Conservation (phyloP, 2,329 filamentous ascomycete genomes). For the Penicillium sp. region DNA sequence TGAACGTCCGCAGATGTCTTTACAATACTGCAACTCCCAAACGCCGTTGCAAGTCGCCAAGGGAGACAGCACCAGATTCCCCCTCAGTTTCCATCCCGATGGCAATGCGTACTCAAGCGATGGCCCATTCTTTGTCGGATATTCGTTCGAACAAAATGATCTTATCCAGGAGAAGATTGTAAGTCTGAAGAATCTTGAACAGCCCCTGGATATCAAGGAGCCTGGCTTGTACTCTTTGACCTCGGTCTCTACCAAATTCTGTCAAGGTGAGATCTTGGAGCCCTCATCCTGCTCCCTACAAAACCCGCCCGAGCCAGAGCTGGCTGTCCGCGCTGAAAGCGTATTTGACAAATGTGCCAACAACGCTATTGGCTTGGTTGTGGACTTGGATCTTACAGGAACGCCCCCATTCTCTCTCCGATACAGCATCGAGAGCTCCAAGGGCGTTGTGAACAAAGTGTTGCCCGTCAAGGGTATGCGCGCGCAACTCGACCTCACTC, state of each 20-base stretch:
- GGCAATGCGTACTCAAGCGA: constrained; percentile 60
- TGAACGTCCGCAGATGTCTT: constrained; percentile 73
- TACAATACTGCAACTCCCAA: constrained; percentile 75
- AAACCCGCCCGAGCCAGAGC: constrained; percentile 83
- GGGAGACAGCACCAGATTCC: constrained; percentile 67
- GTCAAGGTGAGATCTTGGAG: constrained; percentile 85
- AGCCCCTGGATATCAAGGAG: constrained; percentile 69
- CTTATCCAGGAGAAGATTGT: constrained; percentile 59
- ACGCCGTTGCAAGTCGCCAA: constrained; percentile 81
- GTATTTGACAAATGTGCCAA: constrained; percentile 95
- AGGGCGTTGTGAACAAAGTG: constrained; percentile 56
- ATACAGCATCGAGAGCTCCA: constrained; percentile 69
- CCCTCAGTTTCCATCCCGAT: constrained; percentile 68
- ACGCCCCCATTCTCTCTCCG: constrained; percentile 86
- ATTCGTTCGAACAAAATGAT: constrained; percentile 69
- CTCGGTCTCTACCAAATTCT: constrained; percentile 76
- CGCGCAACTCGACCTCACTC: constrained; percentile 81
- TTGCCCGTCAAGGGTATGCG: constrained; percentile 69
- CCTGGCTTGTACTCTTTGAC: constrained; percentile 86
- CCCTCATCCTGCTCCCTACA: constrained; percentile 90
- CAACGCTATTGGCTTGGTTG: constrained; percentile 84
- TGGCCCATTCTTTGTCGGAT: constrained; percentile 71
- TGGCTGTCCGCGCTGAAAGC: constrained; percentile 73
- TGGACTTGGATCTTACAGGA: constrained; percentile 86
- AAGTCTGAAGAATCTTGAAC: constrained; percentile 56